A percentile compares a stretch with the other conserved stretches of the same genome.
Conservation (phyloP, 2,329 filamentous ascomycete genomes). For the Cladosporium cucumerinum region DNA sequence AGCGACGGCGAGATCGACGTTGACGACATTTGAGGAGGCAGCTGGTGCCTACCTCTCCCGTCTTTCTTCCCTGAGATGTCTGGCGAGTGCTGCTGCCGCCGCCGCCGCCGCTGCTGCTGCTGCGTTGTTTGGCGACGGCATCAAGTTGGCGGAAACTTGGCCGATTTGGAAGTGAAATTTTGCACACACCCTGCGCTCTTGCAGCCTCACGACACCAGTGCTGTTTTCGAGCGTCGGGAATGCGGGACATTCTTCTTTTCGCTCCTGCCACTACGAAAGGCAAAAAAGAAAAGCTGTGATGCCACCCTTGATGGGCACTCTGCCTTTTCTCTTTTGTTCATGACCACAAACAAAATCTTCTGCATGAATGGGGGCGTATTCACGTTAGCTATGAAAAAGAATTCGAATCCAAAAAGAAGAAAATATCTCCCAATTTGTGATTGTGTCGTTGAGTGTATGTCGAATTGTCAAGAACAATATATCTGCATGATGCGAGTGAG, state of each 20-base stretch:
- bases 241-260: constrained; percentile 3
- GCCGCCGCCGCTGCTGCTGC: constrained; percentile 2
- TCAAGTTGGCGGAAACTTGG: neutral
- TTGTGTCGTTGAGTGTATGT: too few species aligned
- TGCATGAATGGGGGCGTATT: constrained; percentile 16
- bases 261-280: constrained; percentile 9
- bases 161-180: neutral
- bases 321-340: neutral
- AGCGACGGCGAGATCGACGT: constrained; percentile 81
- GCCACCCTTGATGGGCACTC: neutral
- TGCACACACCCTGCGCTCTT: neutral
- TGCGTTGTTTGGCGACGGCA: constrained; percentile 8
- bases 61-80: neutral
- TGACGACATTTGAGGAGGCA: constrained; percentile 72
- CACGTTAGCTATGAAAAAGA: constrained; percentile 16
- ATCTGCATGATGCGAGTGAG: neutral
- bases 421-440: neutral
- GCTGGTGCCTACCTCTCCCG: neutral
- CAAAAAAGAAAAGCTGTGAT: neutral
- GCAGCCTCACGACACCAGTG: neutral
- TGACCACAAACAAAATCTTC: constrained; percentile 13
- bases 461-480: too few species aligned
- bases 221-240: neutral
- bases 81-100: neutral
- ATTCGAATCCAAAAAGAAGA: constrained; percentile 9